These are phyloP conservation scores for Bocquillonia castaneifolia DNA, from an alignment of 441 rosid genomes.

Conservation along the genomic window DNA sequence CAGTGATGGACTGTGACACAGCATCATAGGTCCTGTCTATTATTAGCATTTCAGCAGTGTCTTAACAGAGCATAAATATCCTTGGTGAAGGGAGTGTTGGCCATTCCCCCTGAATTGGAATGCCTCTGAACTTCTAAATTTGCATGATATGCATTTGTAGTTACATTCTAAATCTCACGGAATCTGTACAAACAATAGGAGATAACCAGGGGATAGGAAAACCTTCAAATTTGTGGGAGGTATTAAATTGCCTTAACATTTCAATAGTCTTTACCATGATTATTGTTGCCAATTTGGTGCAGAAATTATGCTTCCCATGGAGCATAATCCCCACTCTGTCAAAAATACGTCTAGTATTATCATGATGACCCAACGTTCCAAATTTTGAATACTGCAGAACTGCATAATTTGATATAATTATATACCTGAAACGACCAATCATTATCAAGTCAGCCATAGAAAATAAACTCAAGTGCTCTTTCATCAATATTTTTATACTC, in stretches of 20 bases:
- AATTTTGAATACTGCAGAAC: slow-evolving; percentile 16
- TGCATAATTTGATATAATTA: slow-evolving; percentile 36
- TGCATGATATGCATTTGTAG: not conserved
- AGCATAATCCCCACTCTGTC: slow-evolving; percentile 54
- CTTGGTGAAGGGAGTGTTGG: not conserved
- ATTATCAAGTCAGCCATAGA: not conserved
- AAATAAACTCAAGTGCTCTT: slow-evolving; percentile 1
- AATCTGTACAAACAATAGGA: not conserved
- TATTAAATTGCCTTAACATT: not conserved
- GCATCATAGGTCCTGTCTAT: not conserved
- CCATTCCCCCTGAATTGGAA: not conserved
- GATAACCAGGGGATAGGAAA: not conserved
- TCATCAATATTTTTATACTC: not conserved
- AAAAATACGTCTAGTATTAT: slow-evolving; percentile 30
- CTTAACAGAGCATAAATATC: not conserved
- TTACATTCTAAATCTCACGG: not conserved
- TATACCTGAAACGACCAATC: slow-evolving; percentile 35
- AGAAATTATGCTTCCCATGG: slow-evolving; percentile 50
- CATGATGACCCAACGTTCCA: slow-evolving; percentile 22
- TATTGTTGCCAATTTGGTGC: slow-evolving; percentile 42
- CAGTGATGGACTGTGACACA: not conserved
- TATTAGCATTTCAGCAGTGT: not conserved
- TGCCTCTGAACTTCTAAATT: slow-evolving; percentile 2
- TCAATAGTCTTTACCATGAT: slow-evolving; percentile 40
- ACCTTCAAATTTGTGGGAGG: not conserved